Percentiles rank a stretch among this genome's conserved stretches.
Conservation (phyloP, 306 rosid genomes). For the Castanea crenata region DNA sequence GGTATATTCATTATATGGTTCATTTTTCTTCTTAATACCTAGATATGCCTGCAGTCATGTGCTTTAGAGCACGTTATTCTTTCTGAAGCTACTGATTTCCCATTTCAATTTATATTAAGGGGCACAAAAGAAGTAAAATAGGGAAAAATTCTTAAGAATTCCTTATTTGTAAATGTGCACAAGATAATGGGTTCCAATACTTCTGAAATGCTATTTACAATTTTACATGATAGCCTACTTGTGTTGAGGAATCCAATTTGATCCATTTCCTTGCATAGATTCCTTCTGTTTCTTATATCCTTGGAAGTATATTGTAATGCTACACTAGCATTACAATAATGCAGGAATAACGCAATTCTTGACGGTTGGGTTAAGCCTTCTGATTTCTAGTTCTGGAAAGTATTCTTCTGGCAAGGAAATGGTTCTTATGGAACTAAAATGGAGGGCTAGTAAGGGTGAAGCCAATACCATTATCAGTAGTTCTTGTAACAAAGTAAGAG, state of each 20-base stretch:
- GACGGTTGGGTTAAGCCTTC: too few species aligned
- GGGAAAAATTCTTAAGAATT: background rate
- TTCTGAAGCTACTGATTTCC: conserved; percentile 11
- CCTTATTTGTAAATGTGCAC: background rate
- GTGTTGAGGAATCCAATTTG: background rate
- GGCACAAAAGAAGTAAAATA: background rate
- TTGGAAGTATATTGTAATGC: conserved; percentile 16
- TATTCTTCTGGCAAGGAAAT: too few species aligned
- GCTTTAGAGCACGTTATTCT: background rate
- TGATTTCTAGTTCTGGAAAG: too few species aligned
- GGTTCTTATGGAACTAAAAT: too few species aligned
- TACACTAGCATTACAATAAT: background rate
- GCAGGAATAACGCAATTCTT: too few species aligned
- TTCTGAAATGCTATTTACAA: conserved; percentile 6
- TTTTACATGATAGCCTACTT: too few species aligned
- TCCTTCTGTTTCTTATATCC: background rate
- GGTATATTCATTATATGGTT: conserved; percentile 34
- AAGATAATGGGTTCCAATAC: background rate
- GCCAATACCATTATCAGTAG: too few species aligned
- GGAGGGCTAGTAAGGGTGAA: too few species aligned
- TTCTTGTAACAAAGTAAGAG: too few species aligned
- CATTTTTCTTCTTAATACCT: conserved; percentile 1
- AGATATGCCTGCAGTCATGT: background rate
- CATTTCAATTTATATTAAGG: background rate
- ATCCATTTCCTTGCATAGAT: conserved; percentile 10